These are phyloP conservation scores for Cladosporium sp. DNA, from an alignment of 2,329 filamentous ascomycete genomes.

Conservation along the genomic window DNA sequence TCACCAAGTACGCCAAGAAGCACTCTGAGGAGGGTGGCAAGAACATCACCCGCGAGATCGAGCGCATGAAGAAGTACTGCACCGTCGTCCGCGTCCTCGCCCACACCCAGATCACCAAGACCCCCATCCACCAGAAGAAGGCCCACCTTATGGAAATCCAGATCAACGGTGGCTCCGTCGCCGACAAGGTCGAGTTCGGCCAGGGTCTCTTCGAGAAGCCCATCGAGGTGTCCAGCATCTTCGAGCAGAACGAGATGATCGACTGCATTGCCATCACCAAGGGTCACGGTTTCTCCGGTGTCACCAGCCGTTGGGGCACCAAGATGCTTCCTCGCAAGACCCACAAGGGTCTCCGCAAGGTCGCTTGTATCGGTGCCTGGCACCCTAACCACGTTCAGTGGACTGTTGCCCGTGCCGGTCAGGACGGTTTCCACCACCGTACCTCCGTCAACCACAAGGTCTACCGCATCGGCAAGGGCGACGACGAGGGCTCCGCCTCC, in stretches of 20 bases:
- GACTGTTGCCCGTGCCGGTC: constrained; percentile 99
- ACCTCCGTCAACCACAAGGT: constrained; percentile 99
- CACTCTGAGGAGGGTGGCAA: constrained; percentile 89
- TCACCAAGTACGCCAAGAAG: constrained; percentile 99
- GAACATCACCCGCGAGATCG: constrained; percentile 92
- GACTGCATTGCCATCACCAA: constrained; percentile 99
- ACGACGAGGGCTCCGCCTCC: constrained; percentile 84
- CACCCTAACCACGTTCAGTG: constrained; percentile 99
- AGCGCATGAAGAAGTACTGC: constrained; percentile 99
- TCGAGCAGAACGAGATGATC: constrained; percentile 99
- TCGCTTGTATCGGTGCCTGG: constrained; percentile 99
- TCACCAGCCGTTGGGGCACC: constrained; percentile 97
- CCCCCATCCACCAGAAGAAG: constrained; percentile 99
- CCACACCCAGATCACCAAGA: constrained; percentile 99
- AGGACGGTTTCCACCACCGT: constrained; percentile 99
- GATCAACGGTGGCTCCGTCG: constrained; percentile 93
- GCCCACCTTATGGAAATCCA: constrained; percentile 99
- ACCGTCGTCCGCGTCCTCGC: constrained; percentile 97
- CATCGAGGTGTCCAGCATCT: constrained; percentile 86
- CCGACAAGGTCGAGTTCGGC: constrained; percentile 96
- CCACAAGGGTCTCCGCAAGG: constrained; percentile 99
- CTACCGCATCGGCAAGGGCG: constrained; percentile 94
- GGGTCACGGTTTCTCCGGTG: constrained; percentile 98
- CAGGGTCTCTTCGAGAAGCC: constrained; percentile 99
- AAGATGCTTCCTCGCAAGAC: constrained; percentile 99